Base-by-base conservation (phyloP, 768 basidiomycete species). In the Holtermanniella nyarrowii region DNA sequence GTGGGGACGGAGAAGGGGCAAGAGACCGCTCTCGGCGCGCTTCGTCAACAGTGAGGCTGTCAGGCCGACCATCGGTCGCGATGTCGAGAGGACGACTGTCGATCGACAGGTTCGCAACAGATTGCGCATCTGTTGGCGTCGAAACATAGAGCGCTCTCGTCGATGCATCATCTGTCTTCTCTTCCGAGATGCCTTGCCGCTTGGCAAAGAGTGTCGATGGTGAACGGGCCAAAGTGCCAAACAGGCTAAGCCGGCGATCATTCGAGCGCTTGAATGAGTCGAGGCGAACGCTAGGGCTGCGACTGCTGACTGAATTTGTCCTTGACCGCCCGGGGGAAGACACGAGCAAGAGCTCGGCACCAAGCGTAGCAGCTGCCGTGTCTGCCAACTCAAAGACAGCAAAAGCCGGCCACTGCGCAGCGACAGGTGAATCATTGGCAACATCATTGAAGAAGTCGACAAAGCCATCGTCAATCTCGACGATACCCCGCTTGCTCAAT, bases 391-490 rank as follows among this genome's bases (percentile, higher is more conserved):
- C 54, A 40, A 59, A 45, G 42, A 65, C 49, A 21, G 49, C 18
- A 49, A 59, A 61, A 5, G 48, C 24, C 3, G 64, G 61, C 61
- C 61, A 63, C 5, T 25, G 39, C 4, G 26, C 3, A 0, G 40
- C 48, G 4, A 31, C 44, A 7, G 52, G 14, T 1, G 51, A 5
- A 40, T 66, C 64, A 3, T 52, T 39, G 18, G 54, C 61, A 26
- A 49, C 61, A 22, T 66, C 61, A 21, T 61, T 52, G 5, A 57
- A 51, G 43, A 61, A 63, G 1, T 50, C 10, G 1, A 59, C 39
- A 54, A 66, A 66, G 2, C 48, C 43, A 18, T 66, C 61, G 43
- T 66, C 61, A 12, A 59, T 31, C 4, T 58, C 56, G 24, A 58
- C 44, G 18, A 58, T 20, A n/a, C n/a, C n/a, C n/a, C n/a, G 4